Evolutionary conservation across 1,139 yeast genomes (phyloP), one percentile per base, ranked within the genome.

Genomic region (Suhomyces terraborum): DNA sequence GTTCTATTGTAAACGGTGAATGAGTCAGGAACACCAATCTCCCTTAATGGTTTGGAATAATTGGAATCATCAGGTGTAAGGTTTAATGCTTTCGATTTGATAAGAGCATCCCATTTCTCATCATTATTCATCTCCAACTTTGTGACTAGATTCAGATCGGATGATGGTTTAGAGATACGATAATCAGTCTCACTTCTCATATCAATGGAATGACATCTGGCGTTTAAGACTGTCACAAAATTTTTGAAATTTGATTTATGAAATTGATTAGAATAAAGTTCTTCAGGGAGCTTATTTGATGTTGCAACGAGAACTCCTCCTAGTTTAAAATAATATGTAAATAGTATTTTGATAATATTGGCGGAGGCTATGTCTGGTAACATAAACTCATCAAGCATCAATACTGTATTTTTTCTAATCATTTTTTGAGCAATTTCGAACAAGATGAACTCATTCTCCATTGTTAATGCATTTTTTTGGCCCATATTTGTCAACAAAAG

Each of bases 241-340:
- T 71, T 64, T 40, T 74, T 69, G 58, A 84, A 82, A 36, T 79
- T 80, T 6, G 70, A 64, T 51, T 77, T 79, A 48, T 80, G 77
- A 55, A 83, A 82, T 39, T 78, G 81, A 9, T 79, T 80, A 1
- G 87, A 74, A 51, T 84, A 84, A 30, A 84, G 66, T 45, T 84
- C 84, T 50, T 83, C 87, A 0, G 89, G 91, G 12, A 83, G 61
- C 52, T 84, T 72, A 50, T 84, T 84, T 1, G 88, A 80, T 1
- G 88, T 84, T 1, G 89, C 88, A 21, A 84, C 82, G 34, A 84
- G 59, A 0, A 84, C 87, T 3, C 91, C 91, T 3, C 91, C 89
- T 7, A 84, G 60, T 52, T 80, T 82, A 66, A 84, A 83, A 61
- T 78, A 84, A 57, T 79, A 82, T 0, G 84, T 80, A 59, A 84